Conservation (phyloP, 768 basidiomycete species). For the Russula sp. region DNA sequence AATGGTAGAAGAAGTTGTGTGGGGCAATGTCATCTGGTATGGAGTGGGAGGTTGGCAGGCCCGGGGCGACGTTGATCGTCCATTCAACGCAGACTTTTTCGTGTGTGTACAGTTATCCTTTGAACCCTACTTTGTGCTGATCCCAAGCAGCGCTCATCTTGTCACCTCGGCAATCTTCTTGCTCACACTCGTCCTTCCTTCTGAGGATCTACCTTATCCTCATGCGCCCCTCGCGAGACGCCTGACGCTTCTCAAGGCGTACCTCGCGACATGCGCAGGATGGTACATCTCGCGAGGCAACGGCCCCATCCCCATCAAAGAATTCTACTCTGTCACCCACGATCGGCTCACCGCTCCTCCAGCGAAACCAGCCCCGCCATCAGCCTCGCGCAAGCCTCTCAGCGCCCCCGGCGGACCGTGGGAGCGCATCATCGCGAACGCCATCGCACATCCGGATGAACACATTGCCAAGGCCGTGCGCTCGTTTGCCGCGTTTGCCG, state of each 20-base stretch:
- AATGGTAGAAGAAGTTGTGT: slow-evolving; percentile 60
- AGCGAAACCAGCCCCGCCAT: slow-evolving; percentile 25
- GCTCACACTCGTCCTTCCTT: slow-evolving; percentile 41
- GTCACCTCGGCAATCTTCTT: slow-evolving; percentile 59
- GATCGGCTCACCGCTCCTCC: slow-evolving; percentile 25
- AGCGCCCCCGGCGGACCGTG: slow-evolving; percentile 35
- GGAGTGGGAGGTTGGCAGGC: slow-evolving; percentile 48
- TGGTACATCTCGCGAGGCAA: slow-evolving; percentile 58
- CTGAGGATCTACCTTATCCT: slow-evolving; percentile 22
- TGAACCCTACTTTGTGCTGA: neutral
- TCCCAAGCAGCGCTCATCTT: slow-evolving; percentile 47
- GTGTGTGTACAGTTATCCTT: slow-evolving; percentile 37
- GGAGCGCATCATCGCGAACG: slow-evolving; percentile 48
- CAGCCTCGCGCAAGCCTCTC: slow-evolving; percentile 9
- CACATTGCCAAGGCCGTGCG: slow-evolving; percentile 48
- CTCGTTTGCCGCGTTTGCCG: slow-evolving; percentile 42
- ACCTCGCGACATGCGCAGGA: slow-evolving; percentile 45
- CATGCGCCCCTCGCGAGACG: slow-evolving; percentile 37
- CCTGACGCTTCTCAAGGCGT: slow-evolving; percentile 49
- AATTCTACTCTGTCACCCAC: slow-evolving; percentile 37
- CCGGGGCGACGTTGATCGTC: slow-evolving; percentile 24
- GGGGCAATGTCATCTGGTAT: slow-evolving; percentile 51
- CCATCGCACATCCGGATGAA: slow-evolving; percentile 55
- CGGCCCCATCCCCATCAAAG: slow-evolving; percentile 41
- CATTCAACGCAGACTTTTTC: slow-evolving; percentile 56